These are phyloP conservation scores for Phytophthora nicotianae DNA, from an alignment of 352 stramenopile species.

Conservation along the genomic window DNA sequence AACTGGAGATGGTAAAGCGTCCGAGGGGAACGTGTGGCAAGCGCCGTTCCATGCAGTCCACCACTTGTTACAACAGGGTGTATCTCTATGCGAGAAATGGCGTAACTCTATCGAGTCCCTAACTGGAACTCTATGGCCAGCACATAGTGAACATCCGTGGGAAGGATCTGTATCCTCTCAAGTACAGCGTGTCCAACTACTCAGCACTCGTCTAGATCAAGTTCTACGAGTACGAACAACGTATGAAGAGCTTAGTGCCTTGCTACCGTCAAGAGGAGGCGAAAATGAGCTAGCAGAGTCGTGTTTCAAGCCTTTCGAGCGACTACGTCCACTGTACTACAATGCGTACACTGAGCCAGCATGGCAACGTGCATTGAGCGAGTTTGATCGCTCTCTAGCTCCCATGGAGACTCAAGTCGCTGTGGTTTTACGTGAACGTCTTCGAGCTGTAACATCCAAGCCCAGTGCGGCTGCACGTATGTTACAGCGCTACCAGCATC, in stretches of 20 bases:
- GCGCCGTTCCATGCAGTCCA: constrained; percentile 63
- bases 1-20: constrained; percentile 20
- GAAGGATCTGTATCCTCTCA: constrained; percentile 28
- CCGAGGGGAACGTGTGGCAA: constrained; percentile 75
- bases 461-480: constrained; percentile 74
- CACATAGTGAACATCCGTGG: constrained; percentile 86
- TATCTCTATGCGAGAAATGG: constrained; percentile 89
- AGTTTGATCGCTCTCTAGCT: constrained; percentile 82
- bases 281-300: constrained; percentile 44
- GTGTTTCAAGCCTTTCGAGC: constrained; percentile 78
- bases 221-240: constrained; percentile 85
- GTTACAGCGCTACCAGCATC: constrained; percentile 85
- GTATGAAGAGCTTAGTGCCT: constrained; percentile 85
- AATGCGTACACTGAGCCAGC: constrained; percentile 90
- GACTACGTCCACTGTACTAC: constrained; percentile 82
- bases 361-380: constrained; percentile 74
- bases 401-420: constrained; percentile 88
- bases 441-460: constrained; percentile 62
- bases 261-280: constrained; percentile 47
- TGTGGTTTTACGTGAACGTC: constrained; percentile 77
- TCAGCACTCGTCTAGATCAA: constrained; percentile 79
- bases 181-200: constrained; percentile 40
- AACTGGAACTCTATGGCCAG: constrained; percentile 79
- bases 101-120: constrained; percentile 68
- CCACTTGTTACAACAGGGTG: constrained; percentile 58